These are phyloP conservation scores for Xylariaceae sp. DNA, from an alignment of 2,329 filamentous ascomycete species.

Conservation along the genomic window DNA sequence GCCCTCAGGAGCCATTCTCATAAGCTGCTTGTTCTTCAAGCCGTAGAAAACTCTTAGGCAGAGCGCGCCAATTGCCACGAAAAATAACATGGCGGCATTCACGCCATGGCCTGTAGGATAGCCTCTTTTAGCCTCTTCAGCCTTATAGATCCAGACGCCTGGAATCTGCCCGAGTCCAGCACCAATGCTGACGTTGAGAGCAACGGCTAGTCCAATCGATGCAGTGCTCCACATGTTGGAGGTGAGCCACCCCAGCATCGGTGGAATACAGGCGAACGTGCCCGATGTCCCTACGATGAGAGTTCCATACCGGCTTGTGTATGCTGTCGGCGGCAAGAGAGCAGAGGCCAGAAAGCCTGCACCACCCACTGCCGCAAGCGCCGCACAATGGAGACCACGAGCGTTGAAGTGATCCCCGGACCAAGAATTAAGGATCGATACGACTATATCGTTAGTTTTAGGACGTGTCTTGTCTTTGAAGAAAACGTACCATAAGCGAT, in stretches of 20 bases:
- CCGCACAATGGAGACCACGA: slow-evolving; percentile 52
- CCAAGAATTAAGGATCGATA: slow-evolving; percentile 55
- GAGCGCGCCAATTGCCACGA: slow-evolving; percentile 37
- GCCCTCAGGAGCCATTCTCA: slow-evolving; percentile 41
- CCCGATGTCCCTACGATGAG: slow-evolving; percentile 71
- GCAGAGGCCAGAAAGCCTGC: slow-evolving; percentile 66
- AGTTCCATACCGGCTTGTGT: slow-evolving; percentile 68
- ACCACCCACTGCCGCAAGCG: slow-evolving; percentile 51
- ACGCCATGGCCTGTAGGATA: slow-evolving; percentile 71
- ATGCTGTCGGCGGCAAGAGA: slow-evolving; percentile 64
- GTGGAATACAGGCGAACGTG: slow-evolving; percentile 71
- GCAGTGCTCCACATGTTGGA: slow-evolving; percentile 71
- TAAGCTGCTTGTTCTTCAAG: slow-evolving; percentile 48
- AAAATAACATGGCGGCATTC: slow-evolving; percentile 53
- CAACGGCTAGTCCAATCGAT: slow-evolving; percentile 71
- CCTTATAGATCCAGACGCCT: slow-evolving; percentile 76
- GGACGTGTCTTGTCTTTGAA: neutral
- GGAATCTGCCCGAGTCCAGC: slow-evolving; percentile 74
- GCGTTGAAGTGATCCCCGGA: slow-evolving; percentile 69
- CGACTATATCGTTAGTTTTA: slow-evolving; percentile 35
- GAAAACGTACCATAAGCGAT: slow-evolving; percentile 49
- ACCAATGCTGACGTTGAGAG: slow-evolving; percentile 69
- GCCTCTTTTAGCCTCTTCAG: slow-evolving; percentile 61
- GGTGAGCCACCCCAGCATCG: slow-evolving; percentile 70
- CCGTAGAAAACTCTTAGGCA: slow-evolving; percentile 61